Conservation (phyloP, 108 stramenopile genomes). For the Chaetoceros tenuissimus region DNA sequence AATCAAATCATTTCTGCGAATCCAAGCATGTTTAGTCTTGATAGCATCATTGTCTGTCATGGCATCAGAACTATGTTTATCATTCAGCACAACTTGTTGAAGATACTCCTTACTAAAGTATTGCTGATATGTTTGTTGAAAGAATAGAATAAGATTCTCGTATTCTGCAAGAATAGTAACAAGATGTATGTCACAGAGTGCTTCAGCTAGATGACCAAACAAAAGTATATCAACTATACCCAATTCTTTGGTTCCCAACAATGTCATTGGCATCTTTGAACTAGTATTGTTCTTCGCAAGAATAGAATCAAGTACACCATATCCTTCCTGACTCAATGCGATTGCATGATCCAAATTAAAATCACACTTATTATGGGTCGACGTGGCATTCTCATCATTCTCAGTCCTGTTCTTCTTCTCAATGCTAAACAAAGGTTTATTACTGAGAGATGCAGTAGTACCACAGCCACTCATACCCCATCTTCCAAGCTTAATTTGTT, state of each 20-base stretch:
- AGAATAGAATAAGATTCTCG: constrained; percentile 39
- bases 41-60: neutral
- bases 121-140: constrained; percentile 37
- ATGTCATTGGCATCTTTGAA: no score
- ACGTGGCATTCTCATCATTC: no score
- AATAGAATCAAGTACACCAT: constrained; percentile 14
- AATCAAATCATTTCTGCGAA: constrained; percentile 26
- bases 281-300: no score
- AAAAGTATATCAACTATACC: constrained; percentile 52
- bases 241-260: constrained; percentile 29
- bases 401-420: no score
- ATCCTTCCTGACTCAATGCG: constrained; percentile 11
- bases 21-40: constrained; percentile 22
- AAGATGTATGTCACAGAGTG: constrained; percentile 58
- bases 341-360: no score
- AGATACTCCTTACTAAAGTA: constrained; percentile 36
- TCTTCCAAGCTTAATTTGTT: no score
- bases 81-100: neutral
- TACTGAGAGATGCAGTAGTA: no score
- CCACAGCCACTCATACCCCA: no score
- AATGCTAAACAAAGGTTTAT: no score
- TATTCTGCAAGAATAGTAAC: constrained; percentile 49
- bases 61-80: neutral
- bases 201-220: constrained; percentile 66
- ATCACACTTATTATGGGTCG: no score